Evolutionary conservation across 345 rosid species (phyloP).

Genomic region (Camelina sativa): DNA sequence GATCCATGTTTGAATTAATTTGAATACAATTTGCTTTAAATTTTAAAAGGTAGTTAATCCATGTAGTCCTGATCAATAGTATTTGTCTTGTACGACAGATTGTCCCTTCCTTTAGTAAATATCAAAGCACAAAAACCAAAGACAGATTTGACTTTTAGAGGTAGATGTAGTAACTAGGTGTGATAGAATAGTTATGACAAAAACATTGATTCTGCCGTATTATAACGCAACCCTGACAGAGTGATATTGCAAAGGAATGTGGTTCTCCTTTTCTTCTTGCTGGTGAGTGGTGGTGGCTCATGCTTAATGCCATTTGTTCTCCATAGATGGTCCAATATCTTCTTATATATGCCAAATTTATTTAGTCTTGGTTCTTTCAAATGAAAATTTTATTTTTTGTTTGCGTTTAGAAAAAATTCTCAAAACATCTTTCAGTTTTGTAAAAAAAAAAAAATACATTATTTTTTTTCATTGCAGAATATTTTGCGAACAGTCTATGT

Average conservation of each 20-base stretch:
- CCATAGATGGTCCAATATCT: conserved; percentile 26
- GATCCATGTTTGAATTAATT: background rate
- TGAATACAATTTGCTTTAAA: background rate
- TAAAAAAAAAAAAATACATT: no score
- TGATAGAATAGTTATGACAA: background rate
- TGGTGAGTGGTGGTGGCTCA: background rate
- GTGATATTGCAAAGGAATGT: conserved; percentile 20
- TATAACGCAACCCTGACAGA: conserved; percentile 17
- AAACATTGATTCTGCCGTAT: conserved; percentile 7
- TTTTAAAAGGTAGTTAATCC: background rate
- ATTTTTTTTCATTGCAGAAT: no score
- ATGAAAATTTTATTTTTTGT: background rate
- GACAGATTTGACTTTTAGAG: conserved; percentile 12
- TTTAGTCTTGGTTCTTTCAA: background rate
- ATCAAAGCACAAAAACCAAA: background rate
- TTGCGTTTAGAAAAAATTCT: background rate
- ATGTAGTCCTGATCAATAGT: background rate
- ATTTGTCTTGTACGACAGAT: background rate
- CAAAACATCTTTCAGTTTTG: background rate
- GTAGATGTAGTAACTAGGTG: background rate
- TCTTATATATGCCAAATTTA: conserved; percentile 4
- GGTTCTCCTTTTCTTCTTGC: conserved; percentile 18
- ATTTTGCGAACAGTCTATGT: no score
- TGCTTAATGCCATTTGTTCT: conserved; percentile 21
- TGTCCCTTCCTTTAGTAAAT: background rate